Percentiles rank a stretch among this genome's conserved stretches.
These are phyloP conservation scores for Thozetella sp. DNA, from an alignment of 495 filamentous ascomycete genomes.

Conservation along the genomic window DNA sequence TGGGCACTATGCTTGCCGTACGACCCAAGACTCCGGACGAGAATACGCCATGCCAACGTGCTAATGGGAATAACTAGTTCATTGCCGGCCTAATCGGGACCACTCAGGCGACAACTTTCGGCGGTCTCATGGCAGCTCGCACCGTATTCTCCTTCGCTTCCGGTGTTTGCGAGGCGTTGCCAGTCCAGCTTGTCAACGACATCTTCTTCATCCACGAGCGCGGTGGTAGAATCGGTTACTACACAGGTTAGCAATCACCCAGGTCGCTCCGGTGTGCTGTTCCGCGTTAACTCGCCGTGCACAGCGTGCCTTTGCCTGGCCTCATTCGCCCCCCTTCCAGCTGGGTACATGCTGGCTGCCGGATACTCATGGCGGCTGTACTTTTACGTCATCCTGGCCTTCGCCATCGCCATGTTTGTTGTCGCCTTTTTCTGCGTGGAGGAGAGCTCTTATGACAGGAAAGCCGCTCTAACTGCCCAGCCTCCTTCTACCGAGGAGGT, in stretches of 20 bases:
- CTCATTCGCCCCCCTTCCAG: constrained; percentile 58
- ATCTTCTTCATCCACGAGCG: constrained; percentile 68
- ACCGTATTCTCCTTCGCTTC: constrained; percentile 60
- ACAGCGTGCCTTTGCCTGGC: constrained; percentile 63
- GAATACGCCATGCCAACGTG: too few species aligned
- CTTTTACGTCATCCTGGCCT: constrained; percentile 67
- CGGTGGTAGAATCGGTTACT: constrained; percentile 59
- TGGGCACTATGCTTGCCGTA: constrained; percentile 53
- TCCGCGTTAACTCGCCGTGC: constrained; percentile 5
- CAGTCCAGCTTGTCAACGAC: constrained; percentile 67
- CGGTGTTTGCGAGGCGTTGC: constrained; percentile 63
- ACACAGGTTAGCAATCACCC: constrained; percentile 47
- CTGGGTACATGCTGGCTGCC: constrained; percentile 65
- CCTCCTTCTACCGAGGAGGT: background rate
- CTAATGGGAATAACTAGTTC: too few species aligned
- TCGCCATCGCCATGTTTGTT: constrained; percentile 54
- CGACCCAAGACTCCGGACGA: too few species aligned
- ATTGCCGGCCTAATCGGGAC: constrained; percentile 58
- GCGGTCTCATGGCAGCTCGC: constrained; percentile 55
- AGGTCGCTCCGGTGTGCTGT: background rate
- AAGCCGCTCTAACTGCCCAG: constrained; percentile 6
- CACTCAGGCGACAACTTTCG: constrained; percentile 51
- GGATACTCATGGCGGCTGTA: constrained; percentile 67
- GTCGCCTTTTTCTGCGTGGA: constrained; percentile 64
- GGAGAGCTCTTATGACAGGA: constrained; percentile 59